phyloP scores from a whole-genome alignment of 192 early-diverging fungal species.

The Podila clonocystis region DNA sequence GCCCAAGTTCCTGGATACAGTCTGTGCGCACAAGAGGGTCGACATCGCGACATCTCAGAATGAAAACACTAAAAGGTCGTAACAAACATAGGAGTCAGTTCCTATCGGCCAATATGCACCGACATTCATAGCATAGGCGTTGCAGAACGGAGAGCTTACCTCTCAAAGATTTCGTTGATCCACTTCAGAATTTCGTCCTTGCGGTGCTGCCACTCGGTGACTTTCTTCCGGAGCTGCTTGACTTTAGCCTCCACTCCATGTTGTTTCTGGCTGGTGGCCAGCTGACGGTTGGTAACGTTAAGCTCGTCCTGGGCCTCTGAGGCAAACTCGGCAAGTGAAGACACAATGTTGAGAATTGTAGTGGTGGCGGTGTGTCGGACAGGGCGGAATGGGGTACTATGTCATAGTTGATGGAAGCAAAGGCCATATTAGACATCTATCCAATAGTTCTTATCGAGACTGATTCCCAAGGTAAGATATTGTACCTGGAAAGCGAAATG shows the following conservation, averaged over 20 bases:
- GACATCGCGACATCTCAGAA: constrained; percentile 90
- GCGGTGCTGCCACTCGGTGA: constrained; percentile 59
- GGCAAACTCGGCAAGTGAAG: constrained; percentile 74
- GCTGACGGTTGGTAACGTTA: constrained; percentile 74
- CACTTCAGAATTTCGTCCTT: constrained; percentile 66
- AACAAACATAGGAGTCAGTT: background rate
- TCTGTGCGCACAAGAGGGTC: constrained; percentile 86
- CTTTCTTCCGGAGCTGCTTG: constrained; percentile 53
- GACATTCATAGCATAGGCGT: too few species aligned
- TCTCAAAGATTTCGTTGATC: constrained; percentile 80
- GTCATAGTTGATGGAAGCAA: constrained; percentile 14
- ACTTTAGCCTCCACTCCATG: constrained; percentile 35
- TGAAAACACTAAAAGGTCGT: constrained; percentile 75
- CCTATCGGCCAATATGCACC: too few species aligned
- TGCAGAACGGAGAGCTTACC: constrained; percentile 50
- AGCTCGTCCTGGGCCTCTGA: constrained; percentile 68
- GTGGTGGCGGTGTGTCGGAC: constrained; percentile 92
- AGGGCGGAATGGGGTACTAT: constrained; percentile 81
- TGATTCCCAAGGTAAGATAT: background rate
- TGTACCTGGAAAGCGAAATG: constrained; percentile 69
- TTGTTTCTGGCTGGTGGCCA: constrained; percentile 65
- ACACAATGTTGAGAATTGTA: constrained; percentile 71
- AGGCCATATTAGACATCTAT: background rate
- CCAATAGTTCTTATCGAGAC: background rate
- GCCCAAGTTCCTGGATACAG: constrained; percentile 82